Conservation (phyloP, 2,329 filamentous ascomycete genomes). For the Aspergillus glaucus region DNA sequence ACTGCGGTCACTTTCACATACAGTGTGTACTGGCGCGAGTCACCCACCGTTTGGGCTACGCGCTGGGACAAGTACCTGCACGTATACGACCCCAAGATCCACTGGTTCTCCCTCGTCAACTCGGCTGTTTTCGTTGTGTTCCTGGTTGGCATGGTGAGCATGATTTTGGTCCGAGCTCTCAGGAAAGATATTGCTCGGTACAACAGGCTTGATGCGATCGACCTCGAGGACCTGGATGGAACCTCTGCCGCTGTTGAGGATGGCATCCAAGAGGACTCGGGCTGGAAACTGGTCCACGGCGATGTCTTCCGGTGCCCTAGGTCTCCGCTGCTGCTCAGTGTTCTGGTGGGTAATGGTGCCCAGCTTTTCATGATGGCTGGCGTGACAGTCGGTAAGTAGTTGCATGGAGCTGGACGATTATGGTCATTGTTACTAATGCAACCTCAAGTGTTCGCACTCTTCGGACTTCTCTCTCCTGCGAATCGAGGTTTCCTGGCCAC, state of each 20-base stretch:
- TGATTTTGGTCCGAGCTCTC: constrained; percentile 80
- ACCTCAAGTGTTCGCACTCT: constrained; percentile 65
- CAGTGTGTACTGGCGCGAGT: constrained; percentile 81
- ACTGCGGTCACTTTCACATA: constrained; percentile 81
- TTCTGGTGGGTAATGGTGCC: constrained; percentile 86
- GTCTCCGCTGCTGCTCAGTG: constrained; percentile 73
- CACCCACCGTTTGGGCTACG: constrained; percentile 84
- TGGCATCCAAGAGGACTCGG: constrained; percentile 92
- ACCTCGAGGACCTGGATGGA: constrained; percentile 79
- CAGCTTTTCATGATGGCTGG: constrained; percentile 98
- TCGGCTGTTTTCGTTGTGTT: constrained; percentile 93
- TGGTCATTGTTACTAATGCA: constrained; percentile 5
- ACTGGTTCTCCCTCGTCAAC: constrained; percentile 98
- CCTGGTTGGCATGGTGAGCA: constrained; percentile 82
- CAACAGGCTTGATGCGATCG: constrained; percentile 87
- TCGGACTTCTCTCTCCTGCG: constrained; percentile 91
- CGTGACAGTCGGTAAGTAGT: constrained; percentile 64
- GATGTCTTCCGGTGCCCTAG: constrained; percentile 90
- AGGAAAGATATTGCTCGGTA: constrained; percentile 95
- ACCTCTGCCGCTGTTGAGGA: constrained; percentile 71
- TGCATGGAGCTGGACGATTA: not conserved
- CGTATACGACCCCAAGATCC: constrained; percentile 94
- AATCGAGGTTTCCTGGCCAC: constrained; percentile 92
- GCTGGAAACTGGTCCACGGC: constrained; percentile 96
- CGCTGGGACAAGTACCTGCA: constrained; percentile 98